These are phyloP conservation scores for Seiridium unicorne DNA, from an alignment of 2,329 filamentous ascomycete species.

Conservation along the genomic window DNA sequence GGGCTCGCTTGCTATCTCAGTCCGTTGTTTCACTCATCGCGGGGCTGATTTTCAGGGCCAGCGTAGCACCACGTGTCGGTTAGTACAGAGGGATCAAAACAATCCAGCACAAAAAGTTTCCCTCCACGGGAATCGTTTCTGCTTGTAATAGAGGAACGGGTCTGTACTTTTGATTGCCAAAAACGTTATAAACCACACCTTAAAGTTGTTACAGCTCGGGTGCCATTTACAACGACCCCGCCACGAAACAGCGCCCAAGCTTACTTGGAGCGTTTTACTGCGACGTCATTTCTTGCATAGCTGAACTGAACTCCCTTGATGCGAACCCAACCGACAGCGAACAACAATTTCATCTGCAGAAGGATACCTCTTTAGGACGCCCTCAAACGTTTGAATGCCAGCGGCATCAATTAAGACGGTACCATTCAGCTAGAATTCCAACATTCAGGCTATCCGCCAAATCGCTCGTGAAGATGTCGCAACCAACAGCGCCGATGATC, in stretches of 20 bases:
- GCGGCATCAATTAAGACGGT: neutral
- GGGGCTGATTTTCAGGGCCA: conserved; percentile 2
- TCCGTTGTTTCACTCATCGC: conserved; percentile 3
- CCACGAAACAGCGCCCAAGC: neutral
- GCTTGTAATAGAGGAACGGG: neutral
- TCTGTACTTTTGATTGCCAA: neutral
- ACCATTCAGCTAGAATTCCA: neutral
- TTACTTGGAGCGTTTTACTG: neutral
- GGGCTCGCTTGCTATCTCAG: neutral
- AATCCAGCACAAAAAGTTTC: neutral
- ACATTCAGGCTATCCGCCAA: neutral
- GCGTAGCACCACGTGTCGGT: neutral
- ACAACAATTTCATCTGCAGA: neutral
- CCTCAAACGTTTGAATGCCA: too few relatives aligned
- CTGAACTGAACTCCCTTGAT: neutral
- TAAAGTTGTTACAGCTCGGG: too few relatives aligned
- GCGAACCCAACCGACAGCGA: neutral
- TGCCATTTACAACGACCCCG: neutral
- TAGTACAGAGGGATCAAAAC: neutral
- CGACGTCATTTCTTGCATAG: conserved; percentile 4
- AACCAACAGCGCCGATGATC: conserved; percentile 57
- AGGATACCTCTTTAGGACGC: neutral
- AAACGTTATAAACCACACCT: too few relatives aligned
- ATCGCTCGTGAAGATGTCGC: conserved; percentile 20
- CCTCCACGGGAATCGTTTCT: neutral